Conservation (phyloP, 495 filamentous ascomycete genomes). For the Chaetomidium leptoderma region DNA sequence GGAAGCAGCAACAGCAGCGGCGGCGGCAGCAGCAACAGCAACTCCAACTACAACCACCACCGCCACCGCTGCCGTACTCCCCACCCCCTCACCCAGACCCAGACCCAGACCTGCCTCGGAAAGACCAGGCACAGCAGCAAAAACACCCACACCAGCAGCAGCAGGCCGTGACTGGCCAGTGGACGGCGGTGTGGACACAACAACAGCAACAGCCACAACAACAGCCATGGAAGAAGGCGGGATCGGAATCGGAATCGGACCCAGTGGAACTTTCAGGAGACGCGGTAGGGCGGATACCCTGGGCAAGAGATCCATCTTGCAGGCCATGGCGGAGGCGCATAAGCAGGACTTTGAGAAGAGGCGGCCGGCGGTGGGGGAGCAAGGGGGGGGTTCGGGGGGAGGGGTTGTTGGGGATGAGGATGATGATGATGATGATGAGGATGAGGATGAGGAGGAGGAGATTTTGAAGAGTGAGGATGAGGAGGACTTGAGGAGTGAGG, state of each 20-base stretch:
- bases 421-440: background rate
- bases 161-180: too few species aligned
- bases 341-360: constrained; percentile 83
- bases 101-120: too few species aligned
- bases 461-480: constrained; percentile 17
- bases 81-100: too few species aligned
- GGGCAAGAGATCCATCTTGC: constrained; percentile 50
- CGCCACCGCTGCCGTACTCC: background rate
- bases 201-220: background rate
- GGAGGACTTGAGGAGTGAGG: constrained; percentile 28
- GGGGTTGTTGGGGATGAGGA: constrained; percentile 5
- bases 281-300: constrained; percentile 24
- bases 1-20: constrained; percentile 8
- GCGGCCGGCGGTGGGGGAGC: constrained; percentile 45
- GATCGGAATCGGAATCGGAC: too few species aligned
- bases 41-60: background rate
- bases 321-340: constrained; percentile 67
- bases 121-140: too few species aligned
- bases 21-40: background rate
- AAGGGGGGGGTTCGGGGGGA: background rate
- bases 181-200: too few species aligned
- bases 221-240: constrained; percentile 4
- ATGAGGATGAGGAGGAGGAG: constrained; percentile 10
- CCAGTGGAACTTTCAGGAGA: constrained; percentile 40
- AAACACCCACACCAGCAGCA: background rate